Base-by-base conservation (phyloP, 1,284 basidiomycete species). In the Cutaneotrichosporon sp. region DNA sequence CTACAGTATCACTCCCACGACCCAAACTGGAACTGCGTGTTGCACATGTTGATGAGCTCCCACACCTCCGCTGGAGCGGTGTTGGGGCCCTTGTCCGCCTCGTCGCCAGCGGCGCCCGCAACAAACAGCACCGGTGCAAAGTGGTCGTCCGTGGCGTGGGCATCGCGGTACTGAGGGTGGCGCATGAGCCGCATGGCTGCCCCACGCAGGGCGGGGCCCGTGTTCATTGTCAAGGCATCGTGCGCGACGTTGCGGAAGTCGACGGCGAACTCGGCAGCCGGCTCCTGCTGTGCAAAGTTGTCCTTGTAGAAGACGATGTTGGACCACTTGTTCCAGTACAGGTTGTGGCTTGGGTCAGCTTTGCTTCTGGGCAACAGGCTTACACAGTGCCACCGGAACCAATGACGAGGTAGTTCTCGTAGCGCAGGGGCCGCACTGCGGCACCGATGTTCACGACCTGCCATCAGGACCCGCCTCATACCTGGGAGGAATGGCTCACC, bases 81-180 rank as follows among this genome's bases (percentile, higher is more conserved):
- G 59, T 73, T 73, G 50, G 60, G 66, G 27, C 67, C 68, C 33
- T 56, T 43, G 56, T 73, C 72, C 24, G 67, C 58, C 11, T 45
- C 6, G 14, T 59, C 56, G 1, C 72, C 72, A 18, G 71, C 70
- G 11, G 71, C 72, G 10, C 70, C 72, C 0, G 68, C 72, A 8
- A 59, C 60, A 50, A 72, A 72, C 7, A 72, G 55, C 16, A 66
- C 58, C 2, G 68, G 60, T 49, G 65, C 65, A 46, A 60, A 73
- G 52, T 73, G 71, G 43, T 73, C 71, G 42, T 73, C 71, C 2
- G 69, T 73, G 16, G 66, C 71, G 34, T 73, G 71, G 25, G 71
- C 71, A 33, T 72, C 67, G n/a, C 70, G 54, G 54, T 63, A 73
- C 33, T 63, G 68, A 16, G 70, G 72, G 38, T 71, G 70, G 9